Evolutionary conservation across 2,329 filamentous ascomycete genomes (phyloP).

Genomic region (Diplodia sapinea): DNA sequence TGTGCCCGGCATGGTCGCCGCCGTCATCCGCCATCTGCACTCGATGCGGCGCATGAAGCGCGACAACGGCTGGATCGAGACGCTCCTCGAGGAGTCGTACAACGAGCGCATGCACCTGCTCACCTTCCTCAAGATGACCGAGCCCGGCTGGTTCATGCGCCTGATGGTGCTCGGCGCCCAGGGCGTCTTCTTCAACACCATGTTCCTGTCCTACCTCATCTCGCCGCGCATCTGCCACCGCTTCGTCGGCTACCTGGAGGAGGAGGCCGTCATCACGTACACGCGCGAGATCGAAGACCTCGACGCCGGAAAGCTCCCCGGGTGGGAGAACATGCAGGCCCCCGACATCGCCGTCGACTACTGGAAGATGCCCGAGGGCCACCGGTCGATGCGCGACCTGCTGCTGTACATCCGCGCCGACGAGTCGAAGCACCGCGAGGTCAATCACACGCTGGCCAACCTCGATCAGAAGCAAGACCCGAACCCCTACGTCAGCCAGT

Average conservation of each 20-base stretch:
- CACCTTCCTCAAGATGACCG: conserved; percentile 89
- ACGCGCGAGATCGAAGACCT: conserved; percentile 86
- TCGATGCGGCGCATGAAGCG: conserved; percentile 84
- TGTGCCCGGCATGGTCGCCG: conserved; percentile 95
- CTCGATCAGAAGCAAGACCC: conserved; percentile 84
- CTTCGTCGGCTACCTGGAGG: conserved; percentile 96
- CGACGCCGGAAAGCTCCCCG: conserved; percentile 80
- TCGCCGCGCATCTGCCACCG: conserved; percentile 88
- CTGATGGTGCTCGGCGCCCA: conserved; percentile 90
- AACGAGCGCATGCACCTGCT: conserved; percentile 94
- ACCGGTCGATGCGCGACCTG: conserved; percentile 82
- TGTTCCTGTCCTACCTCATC: conserved; percentile 88
- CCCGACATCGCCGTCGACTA: conserved; percentile 91
- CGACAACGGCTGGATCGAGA: conserved; percentile 96
- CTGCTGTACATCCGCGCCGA: conserved; percentile 77
- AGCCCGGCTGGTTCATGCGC: conserved; percentile 88
- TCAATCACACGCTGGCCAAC: conserved; percentile 94
- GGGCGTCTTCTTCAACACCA: conserved; percentile 93
- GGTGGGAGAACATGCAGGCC: conserved; percentile 78
- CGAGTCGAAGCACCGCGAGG: conserved; percentile 72
- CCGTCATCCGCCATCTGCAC: conserved; percentile 88
- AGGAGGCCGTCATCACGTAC: conserved; percentile 96
- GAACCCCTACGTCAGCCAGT: conserved; percentile 87
- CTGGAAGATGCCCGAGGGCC: conserved; percentile 89
- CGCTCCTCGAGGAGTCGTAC: conserved; percentile 84